Conservation (phyloP, 208 protist species). For the Angomonas deanei region DNA sequence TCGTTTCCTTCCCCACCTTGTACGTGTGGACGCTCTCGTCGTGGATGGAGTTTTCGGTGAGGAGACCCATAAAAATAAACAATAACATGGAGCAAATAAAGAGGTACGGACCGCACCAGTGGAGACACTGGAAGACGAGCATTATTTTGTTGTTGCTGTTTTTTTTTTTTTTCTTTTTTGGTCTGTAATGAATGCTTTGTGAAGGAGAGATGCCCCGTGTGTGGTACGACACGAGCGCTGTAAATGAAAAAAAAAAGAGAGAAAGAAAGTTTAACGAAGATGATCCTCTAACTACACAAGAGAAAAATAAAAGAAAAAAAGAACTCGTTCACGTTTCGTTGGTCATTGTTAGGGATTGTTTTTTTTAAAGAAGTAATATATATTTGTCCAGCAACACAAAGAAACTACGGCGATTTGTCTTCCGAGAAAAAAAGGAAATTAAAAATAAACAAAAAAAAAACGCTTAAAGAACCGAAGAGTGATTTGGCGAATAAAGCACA, state of each 20-base stretch:
- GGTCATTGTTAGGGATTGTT: no score
- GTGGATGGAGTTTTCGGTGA: slow-evolving; percentile 40
- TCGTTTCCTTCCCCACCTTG: slow-evolving; percentile 41
- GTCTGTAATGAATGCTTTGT: not conserved
- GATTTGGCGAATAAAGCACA: not conserved
- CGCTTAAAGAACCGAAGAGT: slow-evolving; percentile 11
- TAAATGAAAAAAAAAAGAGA: slow-evolving; percentile 2
- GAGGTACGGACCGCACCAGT: slow-evolving; percentile 33
- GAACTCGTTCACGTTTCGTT: no score
- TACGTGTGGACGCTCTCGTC: slow-evolving; percentile 50
- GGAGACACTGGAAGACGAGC: not conserved
- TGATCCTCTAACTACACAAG: no score
- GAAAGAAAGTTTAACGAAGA: not conserved
- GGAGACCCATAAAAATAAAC: slow-evolving; percentile 28
- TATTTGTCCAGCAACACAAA: not conserved
- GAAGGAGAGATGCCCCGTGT: not conserved
- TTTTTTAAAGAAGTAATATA: not conserved
- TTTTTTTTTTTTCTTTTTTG: slow-evolving; percentile 3
- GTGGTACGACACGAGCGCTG: not conserved
- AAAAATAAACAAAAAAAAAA: slow-evolving; percentile 10
- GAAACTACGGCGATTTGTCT: not conserved
- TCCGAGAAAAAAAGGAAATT: not conserved
- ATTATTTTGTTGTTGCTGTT: not conserved
- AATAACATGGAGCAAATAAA: slow-evolving; percentile 31
- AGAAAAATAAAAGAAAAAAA: not conserved